These are phyloP conservation scores for Sphagnum tenellum DNA, from an alignment of 225 moss, liverwort and hornwort species.

Conservation along the genomic window DNA sequence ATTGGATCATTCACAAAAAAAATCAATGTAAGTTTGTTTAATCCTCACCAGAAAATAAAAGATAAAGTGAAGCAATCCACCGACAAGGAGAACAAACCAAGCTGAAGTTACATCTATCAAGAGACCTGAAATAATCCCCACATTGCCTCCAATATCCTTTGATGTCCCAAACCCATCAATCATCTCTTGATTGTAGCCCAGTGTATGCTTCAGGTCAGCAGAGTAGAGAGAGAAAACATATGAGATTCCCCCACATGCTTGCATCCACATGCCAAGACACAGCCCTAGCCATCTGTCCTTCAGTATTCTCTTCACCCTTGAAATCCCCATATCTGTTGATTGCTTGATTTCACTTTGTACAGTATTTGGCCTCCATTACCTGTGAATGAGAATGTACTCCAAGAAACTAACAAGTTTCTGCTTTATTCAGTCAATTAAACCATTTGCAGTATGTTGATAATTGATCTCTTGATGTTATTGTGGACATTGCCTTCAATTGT, in stretches of 20 bases:
- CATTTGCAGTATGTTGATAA: no score
- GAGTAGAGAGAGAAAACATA: slow-evolving; percentile 94
- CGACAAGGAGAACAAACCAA: slow-evolving; percentile 95
- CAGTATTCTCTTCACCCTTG: slow-evolving; percentile 38
- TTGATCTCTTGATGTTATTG: no score
- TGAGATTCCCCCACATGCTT: slow-evolving; percentile 95
- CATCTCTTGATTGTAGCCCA: slow-evolving; percentile 93
- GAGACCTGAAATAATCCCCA: slow-evolving; percentile 91
- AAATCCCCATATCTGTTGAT: slow-evolving; percentile 21
- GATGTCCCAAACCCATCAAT: slow-evolving; percentile 91
- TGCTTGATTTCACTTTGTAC: no score
- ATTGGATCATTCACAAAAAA: no score
- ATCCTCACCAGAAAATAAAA: slow-evolving; percentile 77
- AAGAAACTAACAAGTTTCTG: no score
- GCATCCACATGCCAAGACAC: slow-evolving; percentile 99
- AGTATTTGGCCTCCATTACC: no score
- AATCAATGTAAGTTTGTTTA: background rate
- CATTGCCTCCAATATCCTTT: slow-evolving; percentile 96
- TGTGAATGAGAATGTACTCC: no score
- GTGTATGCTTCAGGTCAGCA: slow-evolving; percentile 75
- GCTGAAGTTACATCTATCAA: slow-evolving; percentile 89
- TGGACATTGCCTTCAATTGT: no score
- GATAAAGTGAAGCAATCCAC: slow-evolving; percentile 75
- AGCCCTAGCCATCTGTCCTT: slow-evolving; percentile 89
- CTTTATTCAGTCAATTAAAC: no score